These are phyloP conservation scores for Erysiphe pulchra DNA, from an alignment of 2,329 filamentous ascomycete species.

Conservation along the genomic window DNA sequence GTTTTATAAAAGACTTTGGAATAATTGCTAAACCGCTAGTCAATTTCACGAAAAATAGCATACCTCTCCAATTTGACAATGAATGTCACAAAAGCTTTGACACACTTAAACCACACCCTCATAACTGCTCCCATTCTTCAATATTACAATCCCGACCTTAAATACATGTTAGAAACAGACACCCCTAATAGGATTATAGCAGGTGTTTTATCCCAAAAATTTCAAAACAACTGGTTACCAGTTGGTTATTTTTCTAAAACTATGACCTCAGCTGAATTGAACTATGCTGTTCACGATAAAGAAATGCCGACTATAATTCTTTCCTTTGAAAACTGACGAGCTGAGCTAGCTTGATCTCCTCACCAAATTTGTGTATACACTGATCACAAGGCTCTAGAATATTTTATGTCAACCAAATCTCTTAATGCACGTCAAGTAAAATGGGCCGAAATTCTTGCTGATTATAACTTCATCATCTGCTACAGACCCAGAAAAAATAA, in stretches of 20 bases:
- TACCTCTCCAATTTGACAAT: neutral
- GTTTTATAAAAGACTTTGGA: neutral
- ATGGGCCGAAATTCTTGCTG: neutral
- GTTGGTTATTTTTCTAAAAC: neutral
- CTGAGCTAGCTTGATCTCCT: neutral
- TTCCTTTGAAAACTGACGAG: neutral
- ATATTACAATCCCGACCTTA: neutral
- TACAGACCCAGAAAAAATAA: neutral
- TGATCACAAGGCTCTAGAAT: neutral
- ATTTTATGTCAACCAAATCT: neutral
- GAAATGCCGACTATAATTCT: neutral
- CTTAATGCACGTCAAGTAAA: neutral
- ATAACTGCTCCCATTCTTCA: neutral
- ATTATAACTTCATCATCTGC: neutral
- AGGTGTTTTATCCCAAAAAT: neutral
- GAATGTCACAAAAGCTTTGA: neutral
- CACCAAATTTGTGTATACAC: neutral
- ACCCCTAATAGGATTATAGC: neutral
- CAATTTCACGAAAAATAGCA: neutral
- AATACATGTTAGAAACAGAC: neutral
- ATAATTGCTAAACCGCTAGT: neutral
- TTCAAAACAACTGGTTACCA: neutral
- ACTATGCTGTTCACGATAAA: neutral
- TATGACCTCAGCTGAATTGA: neutral
- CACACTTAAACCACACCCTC: neutral